phyloP scores from a whole-genome alignment of 495 filamentous ascomycete genomes.

The Talaromyces liani region DNA sequence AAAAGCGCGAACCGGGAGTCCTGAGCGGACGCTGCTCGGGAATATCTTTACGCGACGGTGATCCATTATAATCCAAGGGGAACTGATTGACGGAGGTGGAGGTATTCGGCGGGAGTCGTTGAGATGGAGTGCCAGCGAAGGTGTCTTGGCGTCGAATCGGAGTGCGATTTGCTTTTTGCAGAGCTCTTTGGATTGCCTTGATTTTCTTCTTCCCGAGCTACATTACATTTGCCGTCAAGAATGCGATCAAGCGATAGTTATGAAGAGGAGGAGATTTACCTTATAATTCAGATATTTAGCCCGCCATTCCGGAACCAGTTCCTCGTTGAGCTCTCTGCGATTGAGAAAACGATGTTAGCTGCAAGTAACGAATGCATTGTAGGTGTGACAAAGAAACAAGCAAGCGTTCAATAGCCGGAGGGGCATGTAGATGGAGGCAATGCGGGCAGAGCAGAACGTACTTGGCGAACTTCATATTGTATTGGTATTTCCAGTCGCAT shows the following conservation, averaged over 20 bases:
- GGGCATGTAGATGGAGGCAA: neutral
- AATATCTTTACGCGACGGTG: conserved; percentile 10
- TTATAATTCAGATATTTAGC: conserved; percentile 91
- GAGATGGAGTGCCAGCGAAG: neutral
- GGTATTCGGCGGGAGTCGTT: neutral
- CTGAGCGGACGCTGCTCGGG: conserved; percentile 33
- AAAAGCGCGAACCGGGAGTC: conserved; percentile 31
- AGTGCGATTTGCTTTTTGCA: conserved; percentile 51
- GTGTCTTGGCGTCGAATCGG: conserved; percentile 20
- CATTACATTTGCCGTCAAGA: conserved; percentile 15
- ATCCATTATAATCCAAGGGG: conserved; percentile 9
- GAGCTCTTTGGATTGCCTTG: conserved; percentile 67
- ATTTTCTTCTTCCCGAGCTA: conserved; percentile 81
- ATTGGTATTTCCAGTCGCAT: neutral
- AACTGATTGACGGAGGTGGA: conserved; percentile 4
- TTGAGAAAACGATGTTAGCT: conserved; percentile 12
- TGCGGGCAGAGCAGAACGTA: conserved; percentile 16
- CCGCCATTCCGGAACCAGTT: conserved; percentile 88
- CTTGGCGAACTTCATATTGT: conserved; percentile 58
- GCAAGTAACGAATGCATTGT: conserved; percentile 2
- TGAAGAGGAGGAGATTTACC: conserved; percentile 25
- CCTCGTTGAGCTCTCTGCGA: conserved; percentile 69
- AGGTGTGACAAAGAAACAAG: neutral
- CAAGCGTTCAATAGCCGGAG: neutral
- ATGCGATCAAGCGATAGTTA: neutral